Base-by-base conservation (phyloP, 176 grass and related monocot species). In the Bromus sterilis region DNA sequence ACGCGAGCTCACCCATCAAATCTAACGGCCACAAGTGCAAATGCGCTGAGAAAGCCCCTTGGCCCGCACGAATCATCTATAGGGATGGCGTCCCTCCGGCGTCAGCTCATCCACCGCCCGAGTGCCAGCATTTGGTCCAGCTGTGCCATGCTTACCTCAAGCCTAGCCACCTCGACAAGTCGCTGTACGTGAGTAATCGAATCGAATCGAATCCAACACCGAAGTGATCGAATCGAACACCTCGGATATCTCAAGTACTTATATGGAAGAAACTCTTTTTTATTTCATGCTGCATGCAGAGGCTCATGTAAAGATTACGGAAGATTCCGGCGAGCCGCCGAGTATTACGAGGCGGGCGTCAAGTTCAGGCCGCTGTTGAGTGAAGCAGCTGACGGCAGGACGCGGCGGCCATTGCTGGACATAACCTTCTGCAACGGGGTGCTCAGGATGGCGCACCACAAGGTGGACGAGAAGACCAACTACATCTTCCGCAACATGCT, bases 331-430 rank as follows among this genome's bases (percentile, higher is more conserved):
- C 59, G 60, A 49, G 59, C 77, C 9, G 46, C 60, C 5, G 77
- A 79, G 37, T 79, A 79, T 2, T 49, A 79, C 77, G 77, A 79
- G 24, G 77, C 77, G 18, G 77, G 77, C 41, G 77, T 79, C 14
- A 79, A 6, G 29, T 65, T 79, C 76, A 12, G 76, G 10, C 39
- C 0, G 37, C 62, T 59, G 40, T 1, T 11, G 35, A 12, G 9
- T 4, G 23, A 39, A 14, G n/a, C n/a, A n/a, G n/a, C n/a, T n/a
- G 24, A 30, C 15, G 75, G 16, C 14, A 4, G 25, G 21, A 20
- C 35, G 15, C 72, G 1, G 3, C 32, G 56, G 4, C 75, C 76
- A 10, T 21, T 63, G 57, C 76, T 78, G 2, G 76, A 78, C 57
- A 37, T 79, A 28, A 24, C 1, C 16, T 79, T 66, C 42, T 21